Evolutionary conservation across 441 rosid species (phyloP).

Genomic region (Euphorbia celastroides): DNA sequence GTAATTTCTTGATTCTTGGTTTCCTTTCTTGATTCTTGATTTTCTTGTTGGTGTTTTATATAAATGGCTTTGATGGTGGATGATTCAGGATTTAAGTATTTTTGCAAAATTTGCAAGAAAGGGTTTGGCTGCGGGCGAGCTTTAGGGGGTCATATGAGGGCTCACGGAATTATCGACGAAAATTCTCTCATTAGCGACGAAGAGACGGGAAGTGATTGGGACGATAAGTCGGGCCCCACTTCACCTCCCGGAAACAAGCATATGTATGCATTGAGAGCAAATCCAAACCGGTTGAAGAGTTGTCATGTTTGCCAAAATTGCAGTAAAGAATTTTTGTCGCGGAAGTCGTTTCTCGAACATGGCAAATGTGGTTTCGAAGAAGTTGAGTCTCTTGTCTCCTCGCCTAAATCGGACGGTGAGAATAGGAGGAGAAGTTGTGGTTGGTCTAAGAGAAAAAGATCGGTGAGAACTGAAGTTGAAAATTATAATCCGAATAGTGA

Average conservation of each 20-base stretch:
- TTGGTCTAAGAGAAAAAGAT: conserved; percentile 60
- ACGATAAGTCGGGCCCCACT: conserved; percentile 33
- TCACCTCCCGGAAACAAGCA: conserved; percentile 37
- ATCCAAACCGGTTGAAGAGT: conserved; percentile 53
- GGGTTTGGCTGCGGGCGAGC: conserved; percentile 67
- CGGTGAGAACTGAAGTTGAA: conserved; percentile 40
- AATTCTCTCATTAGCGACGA: conserved; percentile 38
- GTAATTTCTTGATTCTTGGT: conserved; percentile 30
- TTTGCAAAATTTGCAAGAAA: conserved; percentile 65
- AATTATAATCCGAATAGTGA: conserved; percentile 40
- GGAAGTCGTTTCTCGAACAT: conserved; percentile 69
- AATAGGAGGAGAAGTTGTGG: conserved; percentile 33
- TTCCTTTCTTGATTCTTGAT: conserved; percentile 10
- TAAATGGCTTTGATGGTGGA: conserved; percentile 54
- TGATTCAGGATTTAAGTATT: conserved; percentile 42
- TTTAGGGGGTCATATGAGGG: conserved; percentile 79
- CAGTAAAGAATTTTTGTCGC: conserved; percentile 58
- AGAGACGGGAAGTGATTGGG: conserved; percentile 50
- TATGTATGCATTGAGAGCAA: conserved; percentile 61
- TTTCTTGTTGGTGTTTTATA: no score
- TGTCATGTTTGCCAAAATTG: conserved; percentile 62
- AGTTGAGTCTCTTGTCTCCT: conserved; percentile 41
- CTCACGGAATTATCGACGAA: conserved; percentile 62
- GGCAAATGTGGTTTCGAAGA: conserved; percentile 54
- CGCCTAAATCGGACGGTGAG: conserved; percentile 39